phyloP scores from a whole-genome alignment of 1,284 basidiomycete genomes.

The Rhodotorula sp. region DNA sequence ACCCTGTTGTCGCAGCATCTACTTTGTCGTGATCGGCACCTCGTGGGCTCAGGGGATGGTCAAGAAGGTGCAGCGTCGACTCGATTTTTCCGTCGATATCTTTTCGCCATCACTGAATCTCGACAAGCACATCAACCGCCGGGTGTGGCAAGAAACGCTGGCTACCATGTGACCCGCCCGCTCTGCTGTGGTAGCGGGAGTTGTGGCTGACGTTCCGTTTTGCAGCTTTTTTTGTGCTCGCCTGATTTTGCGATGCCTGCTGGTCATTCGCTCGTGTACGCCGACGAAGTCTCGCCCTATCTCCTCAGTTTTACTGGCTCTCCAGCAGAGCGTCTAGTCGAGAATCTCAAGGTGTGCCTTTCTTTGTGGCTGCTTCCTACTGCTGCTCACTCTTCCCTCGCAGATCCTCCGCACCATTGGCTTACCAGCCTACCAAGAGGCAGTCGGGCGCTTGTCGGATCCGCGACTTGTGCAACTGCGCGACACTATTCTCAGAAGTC shows the following conservation, averaged over 20 bases:
- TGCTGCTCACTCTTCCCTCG: neutral
- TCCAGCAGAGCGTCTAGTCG: conserved; percentile 70
- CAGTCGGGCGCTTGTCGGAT: conserved; percentile 50
- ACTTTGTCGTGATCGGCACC: conserved; percentile 43
- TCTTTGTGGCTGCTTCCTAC: neutral
- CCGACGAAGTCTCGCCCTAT: conserved; percentile 66
- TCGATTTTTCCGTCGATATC: conserved; percentile 77
- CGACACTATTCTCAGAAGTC: conserved; percentile 56
- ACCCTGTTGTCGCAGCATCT: conserved; percentile 43
- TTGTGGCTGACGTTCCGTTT: neutral
- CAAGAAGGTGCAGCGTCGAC: conserved; percentile 60
- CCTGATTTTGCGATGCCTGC: conserved; percentile 63
- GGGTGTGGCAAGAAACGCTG: conserved; percentile 80
- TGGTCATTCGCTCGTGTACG: conserved; percentile 61
- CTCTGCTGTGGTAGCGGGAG: rapidly evolving
- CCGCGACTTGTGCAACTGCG: conserved; percentile 5
- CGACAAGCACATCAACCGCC: conserved; percentile 63
- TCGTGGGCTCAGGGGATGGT: conserved; percentile 41
- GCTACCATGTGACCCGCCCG: conserved; percentile 55
- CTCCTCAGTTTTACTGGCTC: conserved; percentile 66
- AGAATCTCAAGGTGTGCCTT: conserved; percentile 67
- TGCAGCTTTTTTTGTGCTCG: conserved; percentile 60
- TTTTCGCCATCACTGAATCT: conserved; percentile 73
- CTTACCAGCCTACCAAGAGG: conserved; percentile 57
- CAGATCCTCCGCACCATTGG: conserved; percentile 69